phyloP scores from a whole-genome alignment of 768 basidiomycete genomes.

The Collybia sp. region DNA sequence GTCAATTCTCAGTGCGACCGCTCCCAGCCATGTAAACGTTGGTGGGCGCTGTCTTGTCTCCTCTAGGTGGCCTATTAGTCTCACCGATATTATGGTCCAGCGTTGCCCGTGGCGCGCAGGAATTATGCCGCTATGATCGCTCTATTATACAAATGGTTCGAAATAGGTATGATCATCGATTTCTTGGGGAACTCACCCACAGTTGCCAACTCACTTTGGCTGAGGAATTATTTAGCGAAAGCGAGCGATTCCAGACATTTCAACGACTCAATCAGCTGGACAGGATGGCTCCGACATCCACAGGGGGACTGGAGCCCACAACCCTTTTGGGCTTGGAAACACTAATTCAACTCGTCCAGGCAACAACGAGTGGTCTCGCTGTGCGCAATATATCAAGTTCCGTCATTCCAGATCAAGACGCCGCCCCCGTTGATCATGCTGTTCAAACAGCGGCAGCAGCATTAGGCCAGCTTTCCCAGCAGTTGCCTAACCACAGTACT shows the following conservation, averaged over 20 bases:
- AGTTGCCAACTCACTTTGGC: too few species aligned
- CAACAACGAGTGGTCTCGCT: constrained; percentile 2
- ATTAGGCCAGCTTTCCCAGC: constrained; percentile 8
- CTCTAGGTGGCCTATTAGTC: neutral
- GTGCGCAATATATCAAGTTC: neutral
- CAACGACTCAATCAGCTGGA: neutral
- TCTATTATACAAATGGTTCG: neutral
- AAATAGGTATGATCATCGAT: too few species aligned
- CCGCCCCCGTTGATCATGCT: constrained; percentile 1
- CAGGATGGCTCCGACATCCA: neutral
- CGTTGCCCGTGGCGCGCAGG: constrained; percentile 1
- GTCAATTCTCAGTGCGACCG: constrained; percentile 9
- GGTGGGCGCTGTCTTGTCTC: constrained; percentile 1
- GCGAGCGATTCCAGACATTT: neutral
- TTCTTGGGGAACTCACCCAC: too few species aligned
- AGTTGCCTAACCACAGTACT: neutral
- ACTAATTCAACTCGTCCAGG: constrained; percentile 10
- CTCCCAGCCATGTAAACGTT: constrained; percentile 11
- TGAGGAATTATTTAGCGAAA: too few species aligned
- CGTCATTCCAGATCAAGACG: neutral
- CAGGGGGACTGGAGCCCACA: constrained; percentile 3
- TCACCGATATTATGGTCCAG: neutral
- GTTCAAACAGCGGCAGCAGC: constrained; percentile 7
- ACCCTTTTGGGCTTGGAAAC: constrained; percentile 8
- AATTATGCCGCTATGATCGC: constrained; percentile 6